Percentiles rank a stretch among this genome's conserved stretches.
Evolutionary conservation across 2,329 filamentous ascomycete species (phyloP).

Genomic region (Arthrinium phaeospermum): DNA sequence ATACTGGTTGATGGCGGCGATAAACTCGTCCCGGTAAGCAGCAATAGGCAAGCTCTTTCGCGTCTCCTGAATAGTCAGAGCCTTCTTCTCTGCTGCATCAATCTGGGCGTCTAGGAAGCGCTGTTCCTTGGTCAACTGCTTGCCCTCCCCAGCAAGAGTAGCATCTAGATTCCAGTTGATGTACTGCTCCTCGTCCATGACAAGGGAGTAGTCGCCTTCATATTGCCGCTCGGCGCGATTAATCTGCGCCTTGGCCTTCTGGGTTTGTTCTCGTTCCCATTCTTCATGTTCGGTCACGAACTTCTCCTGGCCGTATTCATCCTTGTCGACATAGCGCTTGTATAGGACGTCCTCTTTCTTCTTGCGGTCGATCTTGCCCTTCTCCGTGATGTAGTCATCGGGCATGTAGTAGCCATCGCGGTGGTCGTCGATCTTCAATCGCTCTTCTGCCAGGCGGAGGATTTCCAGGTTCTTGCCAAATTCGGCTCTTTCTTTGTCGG

Average conservation of each 20-base stretch:
- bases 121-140: slow-evolving; percentile 78
- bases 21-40: slow-evolving; percentile 81
- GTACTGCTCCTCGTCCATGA: slow-evolving; percentile 88
- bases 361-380: slow-evolving; percentile 84
- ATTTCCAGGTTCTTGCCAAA: slow-evolving; percentile 89
- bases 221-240: slow-evolving; percentile 75
- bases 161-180: slow-evolving; percentile 84
- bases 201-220: slow-evolving; percentile 87
- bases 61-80: slow-evolving; percentile 87
- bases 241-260: slow-evolving; percentile 88
- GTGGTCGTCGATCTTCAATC: slow-evolving; percentile 87
- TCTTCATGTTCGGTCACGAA: slow-evolving; percentile 94
- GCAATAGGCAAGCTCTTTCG: slow-evolving; percentile 91
- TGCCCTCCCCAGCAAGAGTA: slow-evolving; percentile 73
- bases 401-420: slow-evolving; percentile 91
- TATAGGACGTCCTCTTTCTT: slow-evolving; percentile 91
- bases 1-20: slow-evolving; percentile 83
- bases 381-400: slow-evolving; percentile 93
- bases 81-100: slow-evolving; percentile 86
- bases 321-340: slow-evolving; percentile 85
- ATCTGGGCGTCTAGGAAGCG: slow-evolving; percentile 79
- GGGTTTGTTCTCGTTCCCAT: slow-evolving; percentile 90
- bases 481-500: slow-evolving; percentile 80
- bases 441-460: slow-evolving; percentile 80
- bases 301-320: slow-evolving; percentile 85